Percentiles rank a stretch among this genome's conserved stretches.
These are phyloP conservation scores for Plasmodium blacklocki DNA, from an alignment of 169 alveolate genomes.

Conservation along the genomic window DNA sequence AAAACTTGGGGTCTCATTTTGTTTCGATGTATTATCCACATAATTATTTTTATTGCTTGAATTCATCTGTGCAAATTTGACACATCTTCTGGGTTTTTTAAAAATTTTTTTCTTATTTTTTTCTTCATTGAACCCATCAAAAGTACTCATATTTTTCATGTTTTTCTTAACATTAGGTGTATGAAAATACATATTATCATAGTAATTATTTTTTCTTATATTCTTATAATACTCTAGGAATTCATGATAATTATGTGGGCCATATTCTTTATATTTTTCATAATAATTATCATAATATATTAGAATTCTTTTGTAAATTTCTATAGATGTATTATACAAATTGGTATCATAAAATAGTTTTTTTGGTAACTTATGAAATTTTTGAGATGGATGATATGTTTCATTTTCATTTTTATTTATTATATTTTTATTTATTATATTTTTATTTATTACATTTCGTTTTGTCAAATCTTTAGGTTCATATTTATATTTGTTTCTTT, in stretches of 20 bases:
- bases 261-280: conserved; percentile 4
- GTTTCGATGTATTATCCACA: too few species aligned
- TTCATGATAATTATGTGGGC: conserved; percentile 42
- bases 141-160: too few species aligned
- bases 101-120: too few species aligned
- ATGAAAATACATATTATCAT: too few species aligned
- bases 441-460: not conserved
- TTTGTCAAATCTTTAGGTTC: not conserved
- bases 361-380: conserved; percentile 23
- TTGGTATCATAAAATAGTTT: conserved; percentile 25
- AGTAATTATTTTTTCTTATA: conserved; percentile 1
- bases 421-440: not conserved
- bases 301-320: conserved; percentile 48
- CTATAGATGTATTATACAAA: conserved; percentile 23
- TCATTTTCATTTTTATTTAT: not conserved
- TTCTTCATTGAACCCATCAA: too few species aligned
- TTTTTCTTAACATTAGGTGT: too few species aligned
- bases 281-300: conserved; percentile 27
- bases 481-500: too few species aligned
- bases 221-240: conserved; percentile 20
- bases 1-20: too few species aligned
- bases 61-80: too few species aligned
- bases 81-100: too few species aligned
- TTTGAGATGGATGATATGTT: not conserved
- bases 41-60: too few species aligned